Conservation (phyloP, 345 rosid genomes). For the Eucalyptus brandiana region DNA sequence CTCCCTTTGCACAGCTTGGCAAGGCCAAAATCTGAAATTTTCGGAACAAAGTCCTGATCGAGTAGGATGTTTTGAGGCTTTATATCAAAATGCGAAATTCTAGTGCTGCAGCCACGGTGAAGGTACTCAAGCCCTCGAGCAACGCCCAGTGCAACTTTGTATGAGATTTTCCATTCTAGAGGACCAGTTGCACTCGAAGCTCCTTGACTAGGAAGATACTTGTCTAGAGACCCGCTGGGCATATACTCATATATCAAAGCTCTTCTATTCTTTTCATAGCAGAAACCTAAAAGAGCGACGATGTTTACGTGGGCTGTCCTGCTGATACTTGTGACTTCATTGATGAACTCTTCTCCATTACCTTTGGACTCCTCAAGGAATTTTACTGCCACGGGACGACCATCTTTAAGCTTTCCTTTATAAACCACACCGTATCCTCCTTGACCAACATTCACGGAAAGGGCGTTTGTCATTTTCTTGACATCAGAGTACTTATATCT, state of each 20-base stretch:
- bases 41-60: slow-evolving; percentile 14
- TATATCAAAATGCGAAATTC: slow-evolving; percentile 36
- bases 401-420: slow-evolving; percentile 11
- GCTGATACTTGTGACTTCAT: slow-evolving; percentile 19
- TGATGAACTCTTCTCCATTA: slow-evolving; percentile 20
- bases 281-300: slow-evolving; percentile 22
- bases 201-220: neutral
- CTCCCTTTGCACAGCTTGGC: slow-evolving; percentile 23
- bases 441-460: slow-evolving; percentile 18
- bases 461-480: slow-evolving; percentile 1
- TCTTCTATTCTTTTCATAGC: slow-evolving; percentile 2
- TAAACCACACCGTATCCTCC: slow-evolving; percentile 27
- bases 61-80: slow-evolving; percentile 35
- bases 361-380: neutral
- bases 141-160: slow-evolving; percentile 8
- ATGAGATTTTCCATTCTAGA: neutral
- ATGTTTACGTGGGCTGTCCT: neutral
- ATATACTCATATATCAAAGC: slow-evolving; percentile 1
- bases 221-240: slow-evolving; percentile 7
- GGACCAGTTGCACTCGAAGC: neutral
- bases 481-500: neutral
- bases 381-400: slow-evolving; percentile 15
- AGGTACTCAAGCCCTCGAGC: slow-evolving; percentile 44
- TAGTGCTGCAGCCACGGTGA: slow-evolving; percentile 36
- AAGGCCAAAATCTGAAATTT: slow-evolving; percentile 41